A percentile compares a stretch with the other conserved stretches of the same genome.
These are phyloP conservation scores for Dipteronia dyeriana DNA, from an alignment of 345 rosid genomes.

Conservation along the genomic window DNA sequence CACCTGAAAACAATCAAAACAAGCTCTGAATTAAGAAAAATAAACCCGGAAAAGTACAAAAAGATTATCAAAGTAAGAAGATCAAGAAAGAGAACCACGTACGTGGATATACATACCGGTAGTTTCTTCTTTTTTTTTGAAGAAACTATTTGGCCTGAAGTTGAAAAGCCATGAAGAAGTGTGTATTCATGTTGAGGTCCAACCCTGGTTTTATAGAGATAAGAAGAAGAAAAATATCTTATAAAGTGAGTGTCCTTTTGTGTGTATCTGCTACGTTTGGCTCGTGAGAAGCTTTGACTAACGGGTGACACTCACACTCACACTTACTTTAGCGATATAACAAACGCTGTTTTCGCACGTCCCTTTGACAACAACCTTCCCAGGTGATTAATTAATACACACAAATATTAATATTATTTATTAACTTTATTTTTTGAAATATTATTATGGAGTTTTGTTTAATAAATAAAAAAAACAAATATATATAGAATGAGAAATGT, in stretches of 20 bases:
- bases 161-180: not conserved
- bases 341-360: slow-evolving; percentile 6
- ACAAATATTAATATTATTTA: no score
- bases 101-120: not conserved
- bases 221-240: not conserved
- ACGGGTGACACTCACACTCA: slow-evolving; percentile 25
- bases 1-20: slow-evolving; percentile 8
- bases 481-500: no score
- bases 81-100: not conserved
- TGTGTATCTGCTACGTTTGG: slow-evolving; percentile 13
- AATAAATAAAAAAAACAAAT: no score
- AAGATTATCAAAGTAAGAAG: not conserved
- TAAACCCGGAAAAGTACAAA: not conserved
- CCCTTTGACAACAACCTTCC: no score
- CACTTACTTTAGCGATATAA: not conserved
- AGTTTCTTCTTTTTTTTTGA: not conserved
- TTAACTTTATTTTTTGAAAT: no score
- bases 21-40: not conserved
- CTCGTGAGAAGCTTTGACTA: slow-evolving; percentile 42
- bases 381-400: no score
- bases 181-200: not conserved
- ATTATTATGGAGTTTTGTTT: no score
- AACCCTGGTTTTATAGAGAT: slow-evolving; percentile 24
- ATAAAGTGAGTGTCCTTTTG: not conserved
- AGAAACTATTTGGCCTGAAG: not conserved